Evolutionary conservation across 495 filamentous ascomycete species (phyloP).

Genomic region (Penicillium ochrochloron): DNA sequence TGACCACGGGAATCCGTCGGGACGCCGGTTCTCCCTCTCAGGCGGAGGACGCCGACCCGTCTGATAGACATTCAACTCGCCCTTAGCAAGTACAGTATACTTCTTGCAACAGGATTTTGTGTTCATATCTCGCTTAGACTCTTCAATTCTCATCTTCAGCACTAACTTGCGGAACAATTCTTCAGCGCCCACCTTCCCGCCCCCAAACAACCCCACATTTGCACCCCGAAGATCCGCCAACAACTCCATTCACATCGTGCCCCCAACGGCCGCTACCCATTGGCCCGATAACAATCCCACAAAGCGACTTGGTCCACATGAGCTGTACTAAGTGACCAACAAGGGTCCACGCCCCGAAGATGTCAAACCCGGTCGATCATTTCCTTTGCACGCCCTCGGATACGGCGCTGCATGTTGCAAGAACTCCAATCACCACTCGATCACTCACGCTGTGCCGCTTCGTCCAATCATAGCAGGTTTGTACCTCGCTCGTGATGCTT

Average conservation of each 20-base stretch:
- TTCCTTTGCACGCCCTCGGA: neutral
- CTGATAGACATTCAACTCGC: neutral
- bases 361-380: constrained; percentile 20
- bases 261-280: constrained; percentile 3
- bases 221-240: neutral
- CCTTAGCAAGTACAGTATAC: neutral
- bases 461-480: constrained; percentile 2
- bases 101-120: neutral
- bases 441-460: constrained; percentile 21
- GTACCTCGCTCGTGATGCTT: constrained; percentile 11
- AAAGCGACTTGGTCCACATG: neutral
- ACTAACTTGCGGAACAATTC: neutral
- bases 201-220: constrained; percentile 9
- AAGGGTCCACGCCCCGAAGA: constrained; percentile 10
- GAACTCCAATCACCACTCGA: constrained; percentile 19
- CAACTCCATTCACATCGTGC: constrained; percentile 15
- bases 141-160: neutral
- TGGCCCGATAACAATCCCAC: constrained; percentile 20
- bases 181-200: neutral
- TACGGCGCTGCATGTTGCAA: constrained; percentile 2
- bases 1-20: constrained; percentile 38
- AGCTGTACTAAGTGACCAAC: neutral
- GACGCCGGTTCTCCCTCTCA: neutral
- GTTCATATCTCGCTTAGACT: neutral
- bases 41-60: constrained; percentile 12